Conservation (phyloP, 176 grass and related monocot genomes). For the Rhynchospora tenuis region DNA sequence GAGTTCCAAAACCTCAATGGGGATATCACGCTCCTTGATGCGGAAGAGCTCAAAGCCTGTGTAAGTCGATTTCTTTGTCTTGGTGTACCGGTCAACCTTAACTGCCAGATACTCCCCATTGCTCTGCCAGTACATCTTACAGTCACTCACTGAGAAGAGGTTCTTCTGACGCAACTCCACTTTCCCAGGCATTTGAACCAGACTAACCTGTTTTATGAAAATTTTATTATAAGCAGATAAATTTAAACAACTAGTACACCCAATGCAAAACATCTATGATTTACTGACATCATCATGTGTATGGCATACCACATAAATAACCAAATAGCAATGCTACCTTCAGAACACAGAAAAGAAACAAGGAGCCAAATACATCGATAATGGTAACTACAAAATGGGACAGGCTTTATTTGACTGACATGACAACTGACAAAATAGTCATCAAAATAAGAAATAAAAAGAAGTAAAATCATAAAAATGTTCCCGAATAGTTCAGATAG, state of each 20-base stretch:
- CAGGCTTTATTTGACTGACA: not conserved
- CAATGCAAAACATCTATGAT: not conserved
- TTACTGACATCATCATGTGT: not conserved
- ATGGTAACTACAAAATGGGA: not conserved
- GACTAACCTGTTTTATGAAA: conserved; percentile 51
- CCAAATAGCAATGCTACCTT: not conserved
- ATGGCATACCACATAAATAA: not conserved
- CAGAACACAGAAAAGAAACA: not conserved
- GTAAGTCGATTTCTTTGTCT: conserved; percentile 96
- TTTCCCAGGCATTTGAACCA: conserved; percentile 92
- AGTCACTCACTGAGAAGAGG: conserved; percentile 87
- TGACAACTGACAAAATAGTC: not conserved
- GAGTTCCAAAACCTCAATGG: conserved; percentile 92
- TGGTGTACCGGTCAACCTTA: conserved; percentile 89
- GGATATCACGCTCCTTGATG: conserved; percentile 94
- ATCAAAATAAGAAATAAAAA: not conserved
- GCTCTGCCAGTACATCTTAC: conserved; percentile 93
- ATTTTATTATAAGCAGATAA: not conserved
- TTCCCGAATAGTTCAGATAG: not conserved
- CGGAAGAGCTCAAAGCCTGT: conserved; percentile 91
- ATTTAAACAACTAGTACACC: not conserved
- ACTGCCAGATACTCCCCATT: conserved; percentile 92
- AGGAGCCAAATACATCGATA: not conserved
- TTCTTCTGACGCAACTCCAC: conserved; percentile 92
- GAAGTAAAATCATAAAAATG: not conserved